Percentiles rank a stretch among this genome's conserved stretches.
Conservation (phyloP, 345 rosid species). For the Salix arbutifolia region DNA sequence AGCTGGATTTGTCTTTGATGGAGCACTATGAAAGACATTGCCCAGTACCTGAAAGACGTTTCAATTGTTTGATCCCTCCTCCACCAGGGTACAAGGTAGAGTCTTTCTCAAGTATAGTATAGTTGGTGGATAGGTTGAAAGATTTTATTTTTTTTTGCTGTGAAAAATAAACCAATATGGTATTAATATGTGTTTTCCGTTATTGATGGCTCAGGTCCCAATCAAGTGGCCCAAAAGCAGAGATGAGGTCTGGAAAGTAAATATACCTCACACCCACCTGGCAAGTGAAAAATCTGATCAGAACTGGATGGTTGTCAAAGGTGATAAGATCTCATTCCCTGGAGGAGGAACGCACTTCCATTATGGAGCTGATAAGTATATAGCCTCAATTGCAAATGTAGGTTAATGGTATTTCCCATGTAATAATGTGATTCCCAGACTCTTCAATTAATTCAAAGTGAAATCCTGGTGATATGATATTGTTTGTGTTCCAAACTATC, state of each 20-base stretch:
- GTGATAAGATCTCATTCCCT: constrained; percentile 85
- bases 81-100: constrained; percentile 87
- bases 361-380: constrained; percentile 96
- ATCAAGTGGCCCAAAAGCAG: constrained; percentile 98
- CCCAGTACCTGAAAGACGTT: constrained; percentile 88
- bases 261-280: constrained; percentile 98
- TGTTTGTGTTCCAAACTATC: not conserved
- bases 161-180: not conserved
- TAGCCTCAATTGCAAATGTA: constrained; percentile 91
- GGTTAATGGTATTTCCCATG: constrained; percentile 13
- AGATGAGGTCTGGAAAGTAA: constrained; percentile 98
- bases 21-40: constrained; percentile 99
- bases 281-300: constrained; percentile 98
- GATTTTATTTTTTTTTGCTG: no score
- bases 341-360: constrained; percentile 99
- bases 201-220: constrained; percentile 55
- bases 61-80: constrained; percentile 96
- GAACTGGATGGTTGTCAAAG: constrained; percentile 99
- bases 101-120: not conserved
- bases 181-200: not conserved
- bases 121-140: not conserved
- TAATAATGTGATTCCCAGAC: not conserved
- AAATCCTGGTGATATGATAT: not conserved
- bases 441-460: not conserved
- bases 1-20: constrained; percentile 90